phyloP scores from a whole-genome alignment of 192 early-diverging fungal species.

The Coemansia sp. region DNA sequence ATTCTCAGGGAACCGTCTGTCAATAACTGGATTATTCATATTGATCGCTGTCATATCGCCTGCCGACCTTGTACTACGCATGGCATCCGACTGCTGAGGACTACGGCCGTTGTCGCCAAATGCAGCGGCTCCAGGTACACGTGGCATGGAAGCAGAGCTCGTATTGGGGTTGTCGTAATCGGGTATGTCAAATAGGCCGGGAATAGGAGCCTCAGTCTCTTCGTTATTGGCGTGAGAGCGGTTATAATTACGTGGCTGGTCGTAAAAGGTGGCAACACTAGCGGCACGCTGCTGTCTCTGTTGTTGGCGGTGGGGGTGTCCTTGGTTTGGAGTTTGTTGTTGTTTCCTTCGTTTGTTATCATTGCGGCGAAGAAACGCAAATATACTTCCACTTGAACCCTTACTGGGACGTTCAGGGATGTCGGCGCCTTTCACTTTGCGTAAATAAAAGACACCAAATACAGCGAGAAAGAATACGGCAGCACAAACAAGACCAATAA shows the following conservation, averaged over 20 bases:
- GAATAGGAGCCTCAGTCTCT: neutral
- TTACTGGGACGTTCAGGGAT: neutral
- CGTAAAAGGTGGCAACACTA: neutral
- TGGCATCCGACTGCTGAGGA: neutral
- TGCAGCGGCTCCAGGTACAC: neutral
- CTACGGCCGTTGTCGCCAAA: neutral
- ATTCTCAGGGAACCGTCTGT: neutral
- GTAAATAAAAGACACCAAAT: neutral
- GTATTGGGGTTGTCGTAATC: neutral
- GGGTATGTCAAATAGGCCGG: neutral
- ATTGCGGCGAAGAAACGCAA: neutral
- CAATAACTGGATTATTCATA: neutral
- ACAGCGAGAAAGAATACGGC: constrained; percentile 4
- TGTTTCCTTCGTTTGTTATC: neutral
- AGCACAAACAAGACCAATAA: neutral
- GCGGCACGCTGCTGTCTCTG: neutral
- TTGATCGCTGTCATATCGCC: neutral
- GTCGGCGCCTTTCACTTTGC: neutral
- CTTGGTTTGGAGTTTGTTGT: neutral
- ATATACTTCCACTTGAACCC: neutral
- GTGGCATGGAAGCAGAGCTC: neutral
- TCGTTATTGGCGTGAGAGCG: neutral
- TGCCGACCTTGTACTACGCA: neutral
- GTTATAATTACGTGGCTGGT: neutral
- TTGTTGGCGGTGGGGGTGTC: neutral